A percentile compares a stretch with the other conserved stretches of the same genome.
These are phyloP conservation scores for Boletus rex-veris DNA, from an alignment of 768 basidiomycete genomes.

Conservation along the genomic window DNA sequence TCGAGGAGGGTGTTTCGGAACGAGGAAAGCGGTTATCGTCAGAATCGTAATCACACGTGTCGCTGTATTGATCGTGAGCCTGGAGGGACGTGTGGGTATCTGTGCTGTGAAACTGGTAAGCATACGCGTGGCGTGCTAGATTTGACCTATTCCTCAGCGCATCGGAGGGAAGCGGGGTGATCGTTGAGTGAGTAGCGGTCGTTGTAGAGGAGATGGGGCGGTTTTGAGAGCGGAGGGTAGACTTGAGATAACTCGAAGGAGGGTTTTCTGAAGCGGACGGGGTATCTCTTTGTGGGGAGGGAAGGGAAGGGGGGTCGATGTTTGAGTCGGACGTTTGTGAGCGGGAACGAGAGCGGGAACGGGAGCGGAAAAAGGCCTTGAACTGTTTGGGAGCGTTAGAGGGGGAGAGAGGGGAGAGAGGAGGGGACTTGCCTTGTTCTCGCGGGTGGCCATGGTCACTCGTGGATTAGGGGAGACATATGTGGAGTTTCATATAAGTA, in stretches of 20 bases:
- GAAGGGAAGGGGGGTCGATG: neutral
- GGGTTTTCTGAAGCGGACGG: slow-evolving; percentile 2
- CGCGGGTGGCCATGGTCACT: neutral
- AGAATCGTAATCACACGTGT: slow-evolving; percentile 12
- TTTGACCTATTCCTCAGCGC: slow-evolving; percentile 17
- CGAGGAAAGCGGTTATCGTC: slow-evolving; percentile 24
- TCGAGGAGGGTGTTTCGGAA: slow-evolving; percentile 29
- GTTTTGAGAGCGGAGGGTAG: slow-evolving; percentile 46
- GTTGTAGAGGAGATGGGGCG: slow-evolving; percentile 67
- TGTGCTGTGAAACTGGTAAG: slow-evolving; percentile 8
- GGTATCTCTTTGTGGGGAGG: neutral
- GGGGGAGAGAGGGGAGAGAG: neutral
- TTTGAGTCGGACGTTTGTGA: slow-evolving; percentile 29
- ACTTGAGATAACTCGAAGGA: slow-evolving; percentile 32
- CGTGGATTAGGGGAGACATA: neutral
- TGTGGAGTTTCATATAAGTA: too few relatives aligned
- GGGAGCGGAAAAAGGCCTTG: slow-evolving; percentile 50
- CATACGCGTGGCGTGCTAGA: slow-evolving; percentile 17
- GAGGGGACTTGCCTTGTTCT: slow-evolving; percentile 35
- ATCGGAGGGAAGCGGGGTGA: slow-evolving; percentile 55
- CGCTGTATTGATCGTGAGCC: slow-evolving; percentile 13
- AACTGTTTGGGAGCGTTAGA: slow-evolving; percentile 37
- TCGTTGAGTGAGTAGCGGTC: slow-evolving; percentile 57
- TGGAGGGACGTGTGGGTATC: slow-evolving; percentile 10
- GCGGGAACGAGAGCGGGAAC: slow-evolving; percentile 52